These are phyloP conservation scores for Tetrapisispora taiwanensis DNA, from an alignment of 805 yeast genomes.

Conservation along the genomic window DNA sequence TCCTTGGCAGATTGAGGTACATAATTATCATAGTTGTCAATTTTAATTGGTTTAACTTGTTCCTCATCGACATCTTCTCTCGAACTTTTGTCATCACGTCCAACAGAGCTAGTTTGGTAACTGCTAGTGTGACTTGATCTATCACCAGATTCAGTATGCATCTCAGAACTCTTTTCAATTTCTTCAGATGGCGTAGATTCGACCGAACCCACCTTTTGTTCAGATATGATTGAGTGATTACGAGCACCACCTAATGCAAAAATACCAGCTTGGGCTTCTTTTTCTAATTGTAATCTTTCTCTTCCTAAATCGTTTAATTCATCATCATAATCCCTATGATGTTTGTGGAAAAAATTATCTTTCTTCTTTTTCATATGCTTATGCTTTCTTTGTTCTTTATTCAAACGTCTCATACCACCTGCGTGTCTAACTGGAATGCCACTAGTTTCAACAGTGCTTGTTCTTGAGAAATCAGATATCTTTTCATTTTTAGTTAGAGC, in stretches of 20 bases:
- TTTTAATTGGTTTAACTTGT: not conserved
- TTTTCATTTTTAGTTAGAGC: conserved; percentile 5
- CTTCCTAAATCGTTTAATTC: conserved; percentile 25
- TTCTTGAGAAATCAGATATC: conserved; percentile 11
- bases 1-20: conserved; percentile 8
- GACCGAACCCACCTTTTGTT: not conserved
- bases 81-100: not conserved
- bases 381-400: conserved; percentile 26
- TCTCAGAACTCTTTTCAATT: conserved; percentile 1
- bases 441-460: conserved; percentile 47
- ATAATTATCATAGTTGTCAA: not conserved
- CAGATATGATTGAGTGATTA: not conserved
- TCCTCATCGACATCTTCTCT: not conserved
- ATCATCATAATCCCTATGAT: conserved; percentile 14
- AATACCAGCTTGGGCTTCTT: conserved; percentile 35
- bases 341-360: conserved; percentile 8
- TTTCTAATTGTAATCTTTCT: conserved; percentile 33
- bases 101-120: not conserved
- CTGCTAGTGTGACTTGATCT: not conserved
- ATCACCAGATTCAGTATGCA: not conserved
- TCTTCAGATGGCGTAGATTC: conserved; percentile 1
- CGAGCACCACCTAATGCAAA: conserved; percentile 30
- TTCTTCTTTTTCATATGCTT: conserved; percentile 23
- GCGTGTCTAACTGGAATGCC: conserved; percentile 60
- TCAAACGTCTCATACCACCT: conserved; percentile 59